Conservation (phyloP, 768 basidiomycete species). For the Phanerodontia chrysosporium region DNA sequence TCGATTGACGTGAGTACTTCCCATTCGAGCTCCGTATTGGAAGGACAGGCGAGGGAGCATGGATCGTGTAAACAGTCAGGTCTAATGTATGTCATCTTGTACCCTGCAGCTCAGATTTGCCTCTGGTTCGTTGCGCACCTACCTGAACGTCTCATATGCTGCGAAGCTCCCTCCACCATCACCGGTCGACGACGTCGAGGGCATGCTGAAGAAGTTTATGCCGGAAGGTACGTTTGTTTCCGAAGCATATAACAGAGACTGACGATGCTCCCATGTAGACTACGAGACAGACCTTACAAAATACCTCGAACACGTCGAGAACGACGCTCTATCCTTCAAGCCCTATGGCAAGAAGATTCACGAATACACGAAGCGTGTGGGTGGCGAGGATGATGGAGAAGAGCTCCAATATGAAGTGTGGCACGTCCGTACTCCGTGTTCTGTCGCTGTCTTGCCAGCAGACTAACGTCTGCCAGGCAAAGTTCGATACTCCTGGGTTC, state of each 20-base stretch:
- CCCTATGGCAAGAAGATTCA: slow-evolving; percentile 75
- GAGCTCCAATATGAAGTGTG: slow-evolving; percentile 44
- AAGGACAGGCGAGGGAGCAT: neutral
- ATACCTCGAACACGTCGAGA: slow-evolving; percentile 69
- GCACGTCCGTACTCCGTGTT: slow-evolving; percentile 54
- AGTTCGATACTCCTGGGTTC: slow-evolving; percentile 84
- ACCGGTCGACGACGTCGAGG: slow-evolving; percentile 86
- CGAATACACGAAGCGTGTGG: slow-evolving; percentile 70
- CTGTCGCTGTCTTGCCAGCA: neutral
- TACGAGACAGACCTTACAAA: slow-evolving; percentile 63
- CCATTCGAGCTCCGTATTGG: neutral
- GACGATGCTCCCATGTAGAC: slow-evolving; percentile 35
- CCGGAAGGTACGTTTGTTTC: slow-evolving; percentile 52
- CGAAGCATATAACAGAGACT: neutral
- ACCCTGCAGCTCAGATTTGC: slow-evolving; percentile 68
- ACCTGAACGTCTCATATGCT: slow-evolving; percentile 63
- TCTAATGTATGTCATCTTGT: too few relatives aligned
- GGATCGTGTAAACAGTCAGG: neutral
- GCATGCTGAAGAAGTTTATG: slow-evolving; percentile 70
- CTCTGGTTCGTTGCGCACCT: slow-evolving; percentile 81
- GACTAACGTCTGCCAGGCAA: slow-evolving; percentile 49
- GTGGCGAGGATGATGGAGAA: slow-evolving; percentile 31
- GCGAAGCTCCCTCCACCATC: slow-evolving; percentile 59
- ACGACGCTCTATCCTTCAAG: slow-evolving; percentile 72
- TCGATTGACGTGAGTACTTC: slow-evolving; percentile 60